Conservation (phyloP, 208 protist genomes). For the Acanthamoeba healyi region DNA sequence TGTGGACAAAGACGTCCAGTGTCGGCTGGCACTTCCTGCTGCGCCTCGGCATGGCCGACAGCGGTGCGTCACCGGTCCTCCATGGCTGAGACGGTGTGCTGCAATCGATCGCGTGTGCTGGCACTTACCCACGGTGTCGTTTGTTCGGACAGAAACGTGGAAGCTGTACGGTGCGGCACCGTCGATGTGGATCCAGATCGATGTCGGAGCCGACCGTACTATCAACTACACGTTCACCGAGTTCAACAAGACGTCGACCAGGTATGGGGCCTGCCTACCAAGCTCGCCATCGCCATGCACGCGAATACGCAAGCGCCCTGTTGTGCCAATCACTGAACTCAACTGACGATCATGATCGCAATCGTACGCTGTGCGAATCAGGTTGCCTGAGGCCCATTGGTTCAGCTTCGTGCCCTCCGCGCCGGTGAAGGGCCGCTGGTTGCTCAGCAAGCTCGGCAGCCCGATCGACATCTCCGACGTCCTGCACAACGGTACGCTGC, state of each 20-base stretch:
- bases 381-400: constrained; percentile 15
- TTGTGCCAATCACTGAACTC: too few relatives aligned
- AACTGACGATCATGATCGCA: too few relatives aligned
- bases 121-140: not conserved
- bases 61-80: too few relatives aligned
- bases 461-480: constrained; percentile 30
- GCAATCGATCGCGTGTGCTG: not conserved
- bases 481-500: not conserved
- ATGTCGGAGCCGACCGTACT: not conserved
- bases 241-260: constrained; percentile 10
- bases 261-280: not conserved
- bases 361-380: not conserved
- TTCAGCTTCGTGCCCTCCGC: not conserved
- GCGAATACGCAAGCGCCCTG: too few relatives aligned
- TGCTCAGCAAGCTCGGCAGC: not conserved
- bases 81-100: not conserved
- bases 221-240: constrained; percentile 6
- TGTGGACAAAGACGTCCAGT: not conserved
- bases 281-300: not conserved
- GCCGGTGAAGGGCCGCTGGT: constrained; percentile 7
- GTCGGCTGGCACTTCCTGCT: constrained; percentile 31
- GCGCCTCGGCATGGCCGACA: not conserved
- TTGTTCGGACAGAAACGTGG: not conserved
- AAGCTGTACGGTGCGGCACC: constrained; percentile 17
- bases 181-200: not conserved